A percentile compares a stretch with the other conserved stretches of the same genome.
Evolutionary conservation across 768 basidiomycete genomes (phyloP).

Genomic region (Austroboletus eburneus): DNA sequence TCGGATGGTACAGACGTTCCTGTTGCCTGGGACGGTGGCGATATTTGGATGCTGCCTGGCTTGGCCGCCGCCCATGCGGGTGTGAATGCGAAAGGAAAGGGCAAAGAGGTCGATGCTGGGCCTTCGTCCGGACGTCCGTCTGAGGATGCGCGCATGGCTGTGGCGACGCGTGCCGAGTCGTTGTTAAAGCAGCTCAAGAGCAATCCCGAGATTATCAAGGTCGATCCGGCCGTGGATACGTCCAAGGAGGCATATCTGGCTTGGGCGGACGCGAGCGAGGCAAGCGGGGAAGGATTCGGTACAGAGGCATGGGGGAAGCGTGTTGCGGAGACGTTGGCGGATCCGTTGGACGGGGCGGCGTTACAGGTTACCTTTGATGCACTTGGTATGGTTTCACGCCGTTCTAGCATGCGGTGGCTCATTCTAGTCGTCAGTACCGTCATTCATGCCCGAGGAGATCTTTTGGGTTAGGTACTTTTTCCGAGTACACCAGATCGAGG

Average conservation of each 20-base stretch:
- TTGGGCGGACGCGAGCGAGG: slow-evolving; percentile 59
- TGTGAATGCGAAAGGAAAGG: slow-evolving; percentile 33
- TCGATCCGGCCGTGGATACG: slow-evolving; percentile 69
- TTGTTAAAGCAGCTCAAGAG: slow-evolving; percentile 68
- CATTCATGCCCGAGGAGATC: slow-evolving; percentile 51
- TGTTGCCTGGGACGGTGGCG: slow-evolving; percentile 78
- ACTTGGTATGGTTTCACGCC: slow-evolving; percentile 48
- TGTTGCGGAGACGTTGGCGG: slow-evolving; percentile 46
- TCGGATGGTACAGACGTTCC: slow-evolving; percentile 31
- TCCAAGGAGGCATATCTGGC: slow-evolving; percentile 49
- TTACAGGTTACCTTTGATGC: slow-evolving; percentile 50
- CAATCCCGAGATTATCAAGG: slow-evolving; percentile 69
- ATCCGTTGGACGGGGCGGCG: slow-evolving; percentile 47
- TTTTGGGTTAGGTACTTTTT: slow-evolving; percentile 95
- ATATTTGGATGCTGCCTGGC: slow-evolving; percentile 75
- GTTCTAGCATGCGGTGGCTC: slow-evolving; percentile 4
- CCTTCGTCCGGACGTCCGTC: slow-evolving; percentile 27
- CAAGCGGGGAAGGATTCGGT: slow-evolving; percentile 48
- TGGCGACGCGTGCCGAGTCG: slow-evolving; percentile 72
- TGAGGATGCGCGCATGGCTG: slow-evolving; percentile 47
- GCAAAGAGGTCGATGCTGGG: slow-evolving; percentile 30
- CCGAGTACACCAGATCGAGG: slow-evolving; percentile 73
- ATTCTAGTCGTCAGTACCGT: slow-evolving; percentile 53
- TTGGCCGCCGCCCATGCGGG: slow-evolving; percentile 18
- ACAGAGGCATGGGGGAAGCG: slow-evolving; percentile 50